phyloP scores from a whole-genome alignment of 192 early-diverging fungal genomes.

The Pilaira anomala region DNA sequence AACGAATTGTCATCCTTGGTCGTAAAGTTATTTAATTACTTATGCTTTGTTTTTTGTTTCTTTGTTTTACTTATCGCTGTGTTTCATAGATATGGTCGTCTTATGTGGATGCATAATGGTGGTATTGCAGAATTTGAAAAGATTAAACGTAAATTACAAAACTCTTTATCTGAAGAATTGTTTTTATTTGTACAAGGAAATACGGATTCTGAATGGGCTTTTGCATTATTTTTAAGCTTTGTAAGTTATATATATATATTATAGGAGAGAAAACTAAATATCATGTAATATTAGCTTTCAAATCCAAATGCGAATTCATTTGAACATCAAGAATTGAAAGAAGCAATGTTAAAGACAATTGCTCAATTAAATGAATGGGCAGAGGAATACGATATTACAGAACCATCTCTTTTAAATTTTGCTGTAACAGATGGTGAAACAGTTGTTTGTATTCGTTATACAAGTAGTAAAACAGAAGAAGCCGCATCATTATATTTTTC shows the following conservation, averaged over 20 bases:
- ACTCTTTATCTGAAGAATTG: conserved; percentile 61
- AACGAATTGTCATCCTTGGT: conserved; percentile 70
- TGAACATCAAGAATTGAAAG: conserved; percentile 57
- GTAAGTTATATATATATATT: conserved; percentile 34
- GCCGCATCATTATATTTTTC: conserved; percentile 78
- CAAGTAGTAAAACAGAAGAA: conserved; percentile 62
- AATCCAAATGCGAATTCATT: conserved; percentile 48
- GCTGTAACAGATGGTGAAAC: conserved; percentile 77
- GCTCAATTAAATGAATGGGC: conserved; percentile 70
- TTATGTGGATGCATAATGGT: conserved; percentile 88
- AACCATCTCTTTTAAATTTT: conserved; percentile 73
- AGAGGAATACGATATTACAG: conserved; percentile 57
- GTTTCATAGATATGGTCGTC: conserved; percentile 46
- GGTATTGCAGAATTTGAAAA: conserved; percentile 62
- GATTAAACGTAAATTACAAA: conserved; percentile 69
- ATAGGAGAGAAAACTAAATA: background rate
- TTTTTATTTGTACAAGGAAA: conserved; percentile 72
- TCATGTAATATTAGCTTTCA: conserved; percentile 20
- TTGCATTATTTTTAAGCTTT: conserved; percentile 74
- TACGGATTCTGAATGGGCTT: conserved; percentile 79
- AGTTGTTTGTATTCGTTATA: conserved; percentile 75
- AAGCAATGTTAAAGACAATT: conserved; percentile 75
- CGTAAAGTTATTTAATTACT: conserved; percentile 30
- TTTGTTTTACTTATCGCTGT: background rate
- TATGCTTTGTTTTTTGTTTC: background rate